These are phyloP conservation scores for Juglanconis juglandina DNA, from an alignment of 2,329 filamentous ascomycete genomes.

Conservation along the genomic window DNA sequence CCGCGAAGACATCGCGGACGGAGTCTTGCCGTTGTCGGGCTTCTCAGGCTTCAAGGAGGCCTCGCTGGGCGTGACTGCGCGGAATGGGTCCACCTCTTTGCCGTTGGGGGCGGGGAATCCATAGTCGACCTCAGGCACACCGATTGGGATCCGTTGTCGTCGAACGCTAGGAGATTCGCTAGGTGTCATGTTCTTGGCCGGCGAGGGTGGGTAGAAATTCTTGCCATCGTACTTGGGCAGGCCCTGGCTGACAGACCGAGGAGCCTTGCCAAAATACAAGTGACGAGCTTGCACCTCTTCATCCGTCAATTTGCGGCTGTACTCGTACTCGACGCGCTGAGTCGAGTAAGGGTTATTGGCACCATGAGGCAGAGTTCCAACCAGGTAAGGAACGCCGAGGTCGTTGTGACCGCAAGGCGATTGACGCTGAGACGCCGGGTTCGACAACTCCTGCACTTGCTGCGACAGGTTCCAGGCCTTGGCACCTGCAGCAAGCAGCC, in stretches of 20 bases:
- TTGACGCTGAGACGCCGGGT: background rate
- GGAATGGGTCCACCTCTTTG: conserved; percentile 12
- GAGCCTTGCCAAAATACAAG: conserved; percentile 58
- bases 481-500: conserved; percentile 10
- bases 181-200: conserved; percentile 34
- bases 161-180: conserved; percentile 11
- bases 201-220: conserved; percentile 60
- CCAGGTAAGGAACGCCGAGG: conserved; percentile 47
- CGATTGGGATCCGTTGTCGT: conserved; percentile 4
- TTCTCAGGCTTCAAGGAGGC: background rate
- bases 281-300: conserved; percentile 58
- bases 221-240: conserved; percentile 64
- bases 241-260: conserved; percentile 46
- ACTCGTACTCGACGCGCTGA: conserved; percentile 48
- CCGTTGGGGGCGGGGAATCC: conserved; percentile 3
- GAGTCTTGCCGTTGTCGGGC: background rate
- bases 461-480: conserved; percentile 10
- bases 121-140: conserved; percentile 18
- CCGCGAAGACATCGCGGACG: conserved; percentile 15
- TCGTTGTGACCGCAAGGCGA: background rate
- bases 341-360: conserved; percentile 36
- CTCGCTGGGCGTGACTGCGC: background rate
- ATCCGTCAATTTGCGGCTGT: conserved; percentile 53
- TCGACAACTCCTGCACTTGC: background rate
- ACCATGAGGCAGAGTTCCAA: conserved; percentile 48